phyloP scores from a whole-genome alignment of 2,329 filamentous ascomycete genomes.

The Rhexocercosporidium sp. region DNA sequence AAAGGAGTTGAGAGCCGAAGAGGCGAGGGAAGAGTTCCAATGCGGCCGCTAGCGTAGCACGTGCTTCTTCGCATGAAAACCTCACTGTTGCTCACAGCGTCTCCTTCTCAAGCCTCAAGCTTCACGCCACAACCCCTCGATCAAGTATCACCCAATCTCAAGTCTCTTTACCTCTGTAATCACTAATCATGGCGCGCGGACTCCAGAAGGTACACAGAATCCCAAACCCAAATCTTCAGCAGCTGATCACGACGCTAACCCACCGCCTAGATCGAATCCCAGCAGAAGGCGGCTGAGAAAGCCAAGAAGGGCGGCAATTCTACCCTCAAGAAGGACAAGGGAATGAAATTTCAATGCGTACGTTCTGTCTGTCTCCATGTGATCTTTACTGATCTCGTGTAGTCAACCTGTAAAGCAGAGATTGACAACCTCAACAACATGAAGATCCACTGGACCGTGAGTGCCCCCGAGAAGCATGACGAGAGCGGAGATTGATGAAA shows the following conservation, averaged over 20 bases:
- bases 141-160: neutral
- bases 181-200: slow-evolving; percentile 1
- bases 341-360: slow-evolving; percentile 16
- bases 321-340: slow-evolving; percentile 17
- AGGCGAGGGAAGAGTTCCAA: too few relatives aligned
- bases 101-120: neutral
- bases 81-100: neutral
- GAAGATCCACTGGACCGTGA: slow-evolving; percentile 16
- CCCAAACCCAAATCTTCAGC: neutral
- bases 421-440: slow-evolving; percentile 15
- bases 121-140: neutral
- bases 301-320: slow-evolving; percentile 17
- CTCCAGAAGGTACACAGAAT: neutral
- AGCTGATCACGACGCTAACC: neutral
- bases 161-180: neutral
- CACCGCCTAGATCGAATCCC: slow-evolving; percentile 12
- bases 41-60: neutral
- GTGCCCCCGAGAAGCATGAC: neutral
- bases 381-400: neutral
- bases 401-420: slow-evolving; percentile 15
- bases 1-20: too few relatives aligned
- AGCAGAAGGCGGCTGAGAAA: slow-evolving; percentile 8
- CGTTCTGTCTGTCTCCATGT: neutral
- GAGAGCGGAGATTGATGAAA: neutral
- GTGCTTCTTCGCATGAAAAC: neutral